Evolutionary conservation across 2,329 filamentous ascomycete species (phyloP).

Genomic region (Dactylellina leptospora): DNA sequence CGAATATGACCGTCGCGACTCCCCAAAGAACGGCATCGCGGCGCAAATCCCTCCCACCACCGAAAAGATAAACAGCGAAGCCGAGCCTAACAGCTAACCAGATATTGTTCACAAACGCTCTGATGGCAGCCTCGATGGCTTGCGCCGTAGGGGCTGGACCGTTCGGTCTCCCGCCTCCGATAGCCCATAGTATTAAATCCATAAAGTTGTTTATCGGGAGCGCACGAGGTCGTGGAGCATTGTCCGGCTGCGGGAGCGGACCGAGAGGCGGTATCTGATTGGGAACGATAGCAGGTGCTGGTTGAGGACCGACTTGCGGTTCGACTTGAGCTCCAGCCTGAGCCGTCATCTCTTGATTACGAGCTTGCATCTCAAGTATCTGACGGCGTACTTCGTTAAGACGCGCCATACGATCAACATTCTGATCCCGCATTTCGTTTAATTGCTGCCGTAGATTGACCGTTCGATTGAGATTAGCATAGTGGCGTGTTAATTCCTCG

Average conservation of each 20-base stretch:
- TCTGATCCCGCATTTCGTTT: neutral
- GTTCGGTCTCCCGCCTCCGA: constrained; percentile 2
- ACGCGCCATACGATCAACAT: neutral
- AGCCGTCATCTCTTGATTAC: neutral
- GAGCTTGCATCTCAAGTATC: neutral
- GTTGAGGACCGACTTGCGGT: neutral
- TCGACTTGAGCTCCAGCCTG: neutral
- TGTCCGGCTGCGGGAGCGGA: neutral
- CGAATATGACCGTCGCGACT: constrained; percentile 55
- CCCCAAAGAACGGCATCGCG: constrained; percentile 55
- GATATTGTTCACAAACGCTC: constrained; percentile 45
- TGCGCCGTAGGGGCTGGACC: neutral
- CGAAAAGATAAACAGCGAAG: constrained; percentile 55
- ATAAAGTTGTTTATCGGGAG: neutral
- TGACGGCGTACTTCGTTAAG: constrained; percentile 2
- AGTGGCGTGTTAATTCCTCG: neutral
- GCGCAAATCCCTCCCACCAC: constrained; percentile 55
- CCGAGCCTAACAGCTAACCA: constrained; percentile 55
- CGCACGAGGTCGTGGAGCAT: neutral
- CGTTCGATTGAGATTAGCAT: neutral
- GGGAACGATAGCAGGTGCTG: neutral
- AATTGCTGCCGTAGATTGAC: neutral
- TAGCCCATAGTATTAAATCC: constrained; percentile 1
- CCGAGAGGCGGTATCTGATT: neutral
- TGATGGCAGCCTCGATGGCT: constrained; percentile 11